Base-by-base conservation (phyloP, 495 filamentous ascomycete species). In the Penicillium coprophilum region DNA sequence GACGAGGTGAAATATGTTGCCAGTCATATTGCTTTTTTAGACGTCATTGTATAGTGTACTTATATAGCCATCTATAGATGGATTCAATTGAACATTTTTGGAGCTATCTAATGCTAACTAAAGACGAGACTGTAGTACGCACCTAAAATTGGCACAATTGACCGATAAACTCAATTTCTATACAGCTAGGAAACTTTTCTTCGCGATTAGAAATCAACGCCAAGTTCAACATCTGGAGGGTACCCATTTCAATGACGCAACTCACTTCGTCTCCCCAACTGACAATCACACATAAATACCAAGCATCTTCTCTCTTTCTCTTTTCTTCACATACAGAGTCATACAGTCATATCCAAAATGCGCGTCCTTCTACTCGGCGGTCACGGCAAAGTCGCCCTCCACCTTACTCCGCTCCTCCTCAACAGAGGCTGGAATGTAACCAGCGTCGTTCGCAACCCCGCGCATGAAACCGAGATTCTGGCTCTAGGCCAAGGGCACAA, bases 281-380 rank as follows among this genome's bases (percentile, higher is more conserved):
- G 19, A 21, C 30, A 15, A n/a, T 11, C 7, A 6, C 13, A 30
- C 2, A 30, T 13, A 43, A 23, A 9, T 24, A 1, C 44, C 5
- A 30, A 2, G 10, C 27, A 30, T 17, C 23, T 46, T 11, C 32
- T 11, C 11, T 27, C 13, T 1, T 6, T 7, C 24, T 27, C 24
- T 27, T 6, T 6, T 27, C 13, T 6, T 15, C 32, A 6, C 6
- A 38, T 7, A 34, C 19, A 13, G 13, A 28, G 8, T 21, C 21
- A 31, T 15, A 12, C 27, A 44, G 59, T 19, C 31, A 57, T 0
- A 17, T n/a, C 47, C 61, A 72, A 44, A 51, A 74, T 76, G 72
- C 72, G 85, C 63, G 82, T 91, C 52, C 82, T 91, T 46, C 73
- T 94, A 39, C 84, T 95, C 39, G 90, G 90, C 58, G 89, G 89